Evolutionary conservation across 2,329 filamentous ascomycete genomes (phyloP).

Genomic region (Fusarium graminum): DNA sequence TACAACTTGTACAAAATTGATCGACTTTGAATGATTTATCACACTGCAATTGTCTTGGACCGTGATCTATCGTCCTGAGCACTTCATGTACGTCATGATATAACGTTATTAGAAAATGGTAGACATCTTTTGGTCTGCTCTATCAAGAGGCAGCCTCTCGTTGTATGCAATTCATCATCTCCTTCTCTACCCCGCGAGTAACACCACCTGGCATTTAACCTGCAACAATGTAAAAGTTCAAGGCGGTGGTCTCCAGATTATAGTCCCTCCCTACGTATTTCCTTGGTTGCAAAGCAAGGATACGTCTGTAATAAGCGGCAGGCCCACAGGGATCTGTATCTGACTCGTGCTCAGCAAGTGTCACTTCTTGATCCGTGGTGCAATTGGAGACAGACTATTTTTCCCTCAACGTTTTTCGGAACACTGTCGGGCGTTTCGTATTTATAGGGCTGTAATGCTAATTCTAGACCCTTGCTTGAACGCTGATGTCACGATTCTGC

Average conservation of each 20-base stretch:
- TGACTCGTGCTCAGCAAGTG: constrained; percentile 18
- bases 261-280: background rate
- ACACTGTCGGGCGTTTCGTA: background rate
- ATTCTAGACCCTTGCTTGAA: background rate
- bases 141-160: too few relatives aligned
- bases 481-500: constrained; percentile 2
- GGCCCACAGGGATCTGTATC: constrained; percentile 3
- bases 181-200: background rate
- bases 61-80: too few relatives aligned
- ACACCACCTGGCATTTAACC: background rate
- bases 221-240: background rate
- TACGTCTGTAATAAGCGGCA: constrained; percentile 16
- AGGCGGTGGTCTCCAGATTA: background rate
- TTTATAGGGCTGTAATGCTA: constrained; percentile 1
- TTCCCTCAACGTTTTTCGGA: constrained; percentile 6
- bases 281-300: constrained; percentile 2
- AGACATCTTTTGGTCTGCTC: too few relatives aligned
- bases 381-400: constrained; percentile 2
- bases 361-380: constrained; percentile 9
- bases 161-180: too few relatives aligned
- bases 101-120: too few relatives aligned
- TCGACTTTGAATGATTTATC: too few relatives aligned
- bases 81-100: too few relatives aligned
- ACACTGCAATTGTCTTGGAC: too few relatives aligned
- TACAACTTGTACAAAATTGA: too few relatives aligned